Evolutionary conservation across 2,329 filamentous ascomycete genomes (phyloP).

Genomic region (Massarina eburnea): DNA sequence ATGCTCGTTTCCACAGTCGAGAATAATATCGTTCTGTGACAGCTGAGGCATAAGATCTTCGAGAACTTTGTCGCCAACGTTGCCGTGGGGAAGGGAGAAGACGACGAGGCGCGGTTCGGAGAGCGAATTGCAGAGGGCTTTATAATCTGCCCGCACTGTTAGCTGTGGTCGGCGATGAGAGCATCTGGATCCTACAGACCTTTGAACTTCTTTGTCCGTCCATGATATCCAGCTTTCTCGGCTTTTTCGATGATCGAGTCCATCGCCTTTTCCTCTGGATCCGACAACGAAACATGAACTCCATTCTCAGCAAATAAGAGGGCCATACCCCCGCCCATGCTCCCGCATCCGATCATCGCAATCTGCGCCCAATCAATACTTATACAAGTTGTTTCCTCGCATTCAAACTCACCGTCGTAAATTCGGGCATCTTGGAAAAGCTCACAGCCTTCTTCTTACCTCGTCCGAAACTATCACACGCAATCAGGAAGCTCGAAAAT

Average conservation of each 20-base stretch:
- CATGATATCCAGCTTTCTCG: slow-evolving; percentile 43
- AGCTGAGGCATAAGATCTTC: slow-evolving; percentile 54
- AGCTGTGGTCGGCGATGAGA: slow-evolving; percentile 14
- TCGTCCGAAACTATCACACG: slow-evolving; percentile 16
- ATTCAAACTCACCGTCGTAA: slow-evolving; percentile 24
- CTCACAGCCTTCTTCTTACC: slow-evolving; percentile 9
- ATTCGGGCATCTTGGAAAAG: slow-evolving; percentile 16
- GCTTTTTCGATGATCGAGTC: slow-evolving; percentile 47
- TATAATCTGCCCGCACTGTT: slow-evolving; percentile 48
- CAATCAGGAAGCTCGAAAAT: slow-evolving; percentile 24
- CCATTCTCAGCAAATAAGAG: slow-evolving; percentile 61
- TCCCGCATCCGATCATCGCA: slow-evolving; percentile 60
- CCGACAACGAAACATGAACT: slow-evolving; percentile 57
- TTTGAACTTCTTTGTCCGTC: slow-evolving; percentile 43
- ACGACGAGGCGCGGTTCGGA: slow-evolving; percentile 54
- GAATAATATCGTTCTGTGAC: slow-evolving; percentile 63
- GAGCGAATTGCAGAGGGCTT: slow-evolving; percentile 53
- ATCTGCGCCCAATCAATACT: slow-evolving; percentile 43
- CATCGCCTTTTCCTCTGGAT: slow-evolving; percentile 55
- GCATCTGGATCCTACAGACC: slow-evolving; percentile 12
- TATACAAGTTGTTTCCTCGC: background rate
- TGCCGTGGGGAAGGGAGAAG: slow-evolving; percentile 56
- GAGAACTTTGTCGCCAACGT: slow-evolving; percentile 51
- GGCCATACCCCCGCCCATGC: slow-evolving; percentile 63
- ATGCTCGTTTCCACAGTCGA: slow-evolving; percentile 70